phyloP scores from a whole-genome alignment of 1,139 yeast species.

The Geotrichum armillariae region DNA sequence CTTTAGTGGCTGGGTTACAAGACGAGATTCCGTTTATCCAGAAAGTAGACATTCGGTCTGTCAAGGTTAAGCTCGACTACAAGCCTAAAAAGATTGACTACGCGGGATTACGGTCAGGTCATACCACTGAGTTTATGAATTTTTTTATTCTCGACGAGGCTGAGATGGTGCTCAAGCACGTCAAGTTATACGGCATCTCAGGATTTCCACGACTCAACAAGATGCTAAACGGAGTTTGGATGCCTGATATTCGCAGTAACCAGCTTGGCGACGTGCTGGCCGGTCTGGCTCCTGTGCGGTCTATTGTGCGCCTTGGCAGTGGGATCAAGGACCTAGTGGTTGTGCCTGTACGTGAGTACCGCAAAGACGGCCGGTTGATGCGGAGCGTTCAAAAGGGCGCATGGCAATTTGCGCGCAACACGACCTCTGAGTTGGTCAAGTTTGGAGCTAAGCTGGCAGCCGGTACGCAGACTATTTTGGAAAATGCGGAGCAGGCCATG shows the following conservation, averaged over 20 bases:
- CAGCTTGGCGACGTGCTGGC: constrained; percentile 79
- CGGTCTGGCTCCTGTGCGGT: constrained; percentile 80
- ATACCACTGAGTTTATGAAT: constrained; percentile 82
- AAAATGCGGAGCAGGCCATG: constrained; percentile 71
- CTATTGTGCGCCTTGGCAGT: constrained; percentile 73
- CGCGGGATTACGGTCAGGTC: constrained; percentile 81
- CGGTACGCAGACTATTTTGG: constrained; percentile 83
- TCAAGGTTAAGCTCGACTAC: constrained; percentile 77
- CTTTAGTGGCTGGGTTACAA: constrained; percentile 46
- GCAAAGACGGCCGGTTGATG: constrained; percentile 66
- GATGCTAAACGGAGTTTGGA: constrained; percentile 68
- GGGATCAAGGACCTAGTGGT: constrained; percentile 74
- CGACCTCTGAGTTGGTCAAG: constrained; percentile 78
- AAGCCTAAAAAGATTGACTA: constrained; percentile 89
- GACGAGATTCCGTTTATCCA: constrained; percentile 70
- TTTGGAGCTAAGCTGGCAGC: constrained; percentile 85
- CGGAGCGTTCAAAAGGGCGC: constrained; percentile 80
- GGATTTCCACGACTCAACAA: constrained; percentile 65
- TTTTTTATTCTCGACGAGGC: constrained; percentile 88
- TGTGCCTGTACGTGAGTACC: constrained; percentile 72
- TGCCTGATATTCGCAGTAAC: constrained; percentile 77
- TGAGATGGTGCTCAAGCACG: constrained; percentile 59
- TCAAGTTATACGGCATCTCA: constrained; percentile 68
- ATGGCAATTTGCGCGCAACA: constrained; percentile 69
- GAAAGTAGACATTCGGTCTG: constrained; percentile 59